phyloP scores from a whole-genome alignment of 169 alveolate species.

The Plasmodium falciparum region DNA sequence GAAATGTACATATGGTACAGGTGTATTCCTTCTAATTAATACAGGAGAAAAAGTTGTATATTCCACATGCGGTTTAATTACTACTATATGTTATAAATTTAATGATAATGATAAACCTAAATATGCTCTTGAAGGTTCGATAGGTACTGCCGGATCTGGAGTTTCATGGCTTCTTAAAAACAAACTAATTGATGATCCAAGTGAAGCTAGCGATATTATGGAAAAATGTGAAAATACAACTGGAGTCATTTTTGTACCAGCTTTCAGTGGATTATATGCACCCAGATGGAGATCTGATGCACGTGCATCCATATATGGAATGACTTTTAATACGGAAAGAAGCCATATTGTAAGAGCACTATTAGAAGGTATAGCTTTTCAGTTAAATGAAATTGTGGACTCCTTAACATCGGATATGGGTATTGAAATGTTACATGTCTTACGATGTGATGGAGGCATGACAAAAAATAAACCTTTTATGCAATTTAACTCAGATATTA shows the following conservation, averaged over 20 bases:
- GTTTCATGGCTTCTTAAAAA: conserved; percentile 92
- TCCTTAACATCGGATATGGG: conserved; percentile 78
- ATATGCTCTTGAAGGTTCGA: conserved; percentile 96
- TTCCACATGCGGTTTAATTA: conserved; percentile 91
- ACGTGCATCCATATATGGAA: conserved; percentile 92
- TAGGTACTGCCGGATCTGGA: conserved; percentile 94
- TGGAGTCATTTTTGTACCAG: conserved; percentile 95
- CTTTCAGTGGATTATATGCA: conserved; percentile 94
- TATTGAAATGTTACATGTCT: conserved; percentile 80
- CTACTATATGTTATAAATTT: conserved; percentile 93
- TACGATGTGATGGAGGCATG: conserved; percentile 94
- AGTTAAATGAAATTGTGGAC: conserved; percentile 88
- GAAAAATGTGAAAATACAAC: conserved; percentile 87
- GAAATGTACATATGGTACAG: conserved; percentile 96
- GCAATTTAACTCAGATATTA: conserved; percentile 90
- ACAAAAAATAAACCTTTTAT: conserved; percentile 88
- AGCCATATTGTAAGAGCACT: conserved; percentile 93
- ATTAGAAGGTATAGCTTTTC: conserved; percentile 91
- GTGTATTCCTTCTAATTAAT: conserved; percentile 93
- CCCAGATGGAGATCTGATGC: conserved; percentile 97
- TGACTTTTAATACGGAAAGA: conserved; percentile 89
- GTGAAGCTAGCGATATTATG: conserved; percentile 84
- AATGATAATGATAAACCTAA: conserved; percentile 81
- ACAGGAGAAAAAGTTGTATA: conserved; percentile 90
- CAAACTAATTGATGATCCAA: conserved; percentile 78